Evolutionary conservation across 208 protist genomes (phyloP), one percentile per base, ranked within the genome.

Genomic region (Acanthamoeba royreba): DNA sequence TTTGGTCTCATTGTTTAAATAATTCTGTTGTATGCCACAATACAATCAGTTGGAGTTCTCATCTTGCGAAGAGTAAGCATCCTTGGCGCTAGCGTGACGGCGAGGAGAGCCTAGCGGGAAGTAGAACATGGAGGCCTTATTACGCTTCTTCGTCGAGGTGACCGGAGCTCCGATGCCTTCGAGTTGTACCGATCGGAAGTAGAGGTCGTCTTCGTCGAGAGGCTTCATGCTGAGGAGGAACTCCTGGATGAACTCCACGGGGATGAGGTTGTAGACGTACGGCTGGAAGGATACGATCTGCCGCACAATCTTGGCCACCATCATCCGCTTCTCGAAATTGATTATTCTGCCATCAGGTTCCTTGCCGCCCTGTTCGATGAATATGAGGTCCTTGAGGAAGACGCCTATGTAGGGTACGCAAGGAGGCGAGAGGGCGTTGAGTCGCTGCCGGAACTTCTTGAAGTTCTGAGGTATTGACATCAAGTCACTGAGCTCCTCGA

Each of bases 301-400:
- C 4, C 46, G 53, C 49, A 91, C 85, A 35, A 91, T 91, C 52
- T 28, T 42, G 38, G 85, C 85, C 46, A 91, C 53, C 52, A 72
- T 72, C 53, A 19, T 42, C 38, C 94, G 69, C 58, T 95, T 95
- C 8, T 66, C 46, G 40, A 95, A 95, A 25, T 95, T 95, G 92
- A 95, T 93, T 15, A 95, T 81, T 19, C 49, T 43, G 38, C 92
- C 92, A 11, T 95, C 88, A 45, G 77, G 46, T 19, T 87, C 77
- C 77, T 55, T 15, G 5, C 25, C 43, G 77, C 77, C 77, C 77
- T 87, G 77, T 45, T 87, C 77, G 43, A 87, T 45, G 25, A n/a
- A 72, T 4, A 69, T 94, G 35, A 95, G 69, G 81, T 95, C 94
- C 38, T 69, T 95, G 17, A 94, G 72, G 55, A 93, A 95, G 40